Evolutionary conservation across 2,329 filamentous ascomycete species (phyloP).

Genomic region (Pseudogymnoascus verrucosus): DNA sequence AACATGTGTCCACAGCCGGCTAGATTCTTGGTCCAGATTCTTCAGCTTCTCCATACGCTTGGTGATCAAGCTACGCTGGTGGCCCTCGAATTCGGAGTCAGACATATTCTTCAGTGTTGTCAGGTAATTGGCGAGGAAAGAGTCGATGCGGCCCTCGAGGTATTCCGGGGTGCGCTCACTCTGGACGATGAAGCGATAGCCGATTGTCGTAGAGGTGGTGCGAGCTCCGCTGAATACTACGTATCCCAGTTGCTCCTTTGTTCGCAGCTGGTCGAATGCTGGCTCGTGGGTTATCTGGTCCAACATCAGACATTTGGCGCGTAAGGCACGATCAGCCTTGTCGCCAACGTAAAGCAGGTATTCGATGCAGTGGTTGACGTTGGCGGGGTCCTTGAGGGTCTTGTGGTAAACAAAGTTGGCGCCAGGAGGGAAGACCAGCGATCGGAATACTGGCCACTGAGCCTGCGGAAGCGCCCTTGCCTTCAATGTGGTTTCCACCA

Average conservation of each 20-base stretch:
- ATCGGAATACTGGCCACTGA: constrained; percentile 74
- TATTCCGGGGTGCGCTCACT: constrained; percentile 81
- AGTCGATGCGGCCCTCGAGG: constrained; percentile 78
- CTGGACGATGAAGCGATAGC: constrained; percentile 86
- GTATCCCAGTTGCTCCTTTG: constrained; percentile 95
- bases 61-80: constrained; percentile 83
- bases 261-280: constrained; percentile 87
- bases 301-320: constrained; percentile 72
- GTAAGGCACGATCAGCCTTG: constrained; percentile 57
- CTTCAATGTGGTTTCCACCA: constrained; percentile 71
- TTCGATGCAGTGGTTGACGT: constrained; percentile 81
- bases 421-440: constrained; percentile 68
- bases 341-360: constrained; percentile 66
- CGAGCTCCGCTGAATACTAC: constrained; percentile 81
- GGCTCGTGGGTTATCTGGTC: constrained; percentile 90
- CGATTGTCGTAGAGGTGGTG: constrained; percentile 66
- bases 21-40: constrained; percentile 79
- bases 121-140: constrained; percentile 65
- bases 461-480: constrained; percentile 64
- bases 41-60: constrained; percentile 86
- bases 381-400: constrained; percentile 73
- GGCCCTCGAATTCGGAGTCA: constrained; percentile 75
- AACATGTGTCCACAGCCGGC: constrained; percentile 78
- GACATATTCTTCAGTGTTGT: constrained; percentile 65
- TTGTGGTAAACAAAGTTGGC: constrained; percentile 79